Percentiles rank a stretch among this genome's conserved stretches.
Evolutionary conservation across 2,329 filamentous ascomycete genomes (phyloP).

Genomic region (Immersiporthe knoxdaviesiana): DNA sequence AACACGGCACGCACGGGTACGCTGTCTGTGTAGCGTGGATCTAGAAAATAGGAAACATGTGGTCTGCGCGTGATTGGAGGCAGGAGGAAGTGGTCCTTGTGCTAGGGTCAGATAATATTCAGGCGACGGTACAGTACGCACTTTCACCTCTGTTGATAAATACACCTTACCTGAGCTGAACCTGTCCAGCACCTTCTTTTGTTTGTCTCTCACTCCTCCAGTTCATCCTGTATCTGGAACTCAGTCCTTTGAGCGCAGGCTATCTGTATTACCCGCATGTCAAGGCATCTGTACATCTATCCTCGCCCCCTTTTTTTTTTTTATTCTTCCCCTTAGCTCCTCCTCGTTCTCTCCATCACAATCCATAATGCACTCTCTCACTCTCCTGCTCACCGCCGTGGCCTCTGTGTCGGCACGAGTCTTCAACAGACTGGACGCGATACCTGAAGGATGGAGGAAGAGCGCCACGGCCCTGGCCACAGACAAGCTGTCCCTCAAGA

Average conservation of each 20-base stretch:
- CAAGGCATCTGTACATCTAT: neutral
- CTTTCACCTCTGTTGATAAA: neutral
- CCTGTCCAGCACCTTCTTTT: neutral
- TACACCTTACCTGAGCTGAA: neutral
- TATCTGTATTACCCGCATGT: neutral
- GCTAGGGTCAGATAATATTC: neutral
- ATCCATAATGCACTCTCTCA: slow-evolving; percentile 31
- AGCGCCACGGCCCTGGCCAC: slow-evolving; percentile 40
- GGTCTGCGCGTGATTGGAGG: neutral
- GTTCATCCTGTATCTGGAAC: neutral
- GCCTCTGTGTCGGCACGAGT: slow-evolving; percentile 38
- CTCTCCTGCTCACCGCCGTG: slow-evolving; percentile 32
- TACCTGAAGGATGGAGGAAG: slow-evolving; percentile 45
- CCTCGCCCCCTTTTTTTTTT: neutral
- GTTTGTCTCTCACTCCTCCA: neutral
- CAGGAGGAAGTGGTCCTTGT: neutral
- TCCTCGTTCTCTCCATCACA: neutral
- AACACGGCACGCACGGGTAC: too few species aligned
- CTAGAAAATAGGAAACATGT: neutral
- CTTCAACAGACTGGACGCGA: slow-evolving; percentile 41
- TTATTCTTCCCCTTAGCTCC: neutral
- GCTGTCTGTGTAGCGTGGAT: neutral
- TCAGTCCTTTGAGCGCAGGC: neutral
- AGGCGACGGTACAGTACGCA: neutral
- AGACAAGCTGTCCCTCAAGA: slow-evolving; percentile 50